Conservation (phyloP, 2,329 filamentous ascomycete species). For the Taxawa tesnikishii region DNA sequence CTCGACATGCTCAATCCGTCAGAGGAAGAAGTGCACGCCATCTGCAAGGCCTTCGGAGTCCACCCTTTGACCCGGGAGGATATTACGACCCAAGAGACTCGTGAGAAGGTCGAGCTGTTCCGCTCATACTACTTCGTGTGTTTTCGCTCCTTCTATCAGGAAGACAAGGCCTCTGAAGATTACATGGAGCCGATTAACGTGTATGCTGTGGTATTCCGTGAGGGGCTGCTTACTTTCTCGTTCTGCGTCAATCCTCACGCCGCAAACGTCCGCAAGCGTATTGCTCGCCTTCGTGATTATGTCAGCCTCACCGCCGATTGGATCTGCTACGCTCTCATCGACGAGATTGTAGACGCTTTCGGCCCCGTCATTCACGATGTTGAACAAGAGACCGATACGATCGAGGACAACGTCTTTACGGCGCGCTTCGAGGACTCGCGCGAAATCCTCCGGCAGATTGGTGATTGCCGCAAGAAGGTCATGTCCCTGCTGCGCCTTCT, state of each 20-base stretch:
- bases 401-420: constrained; percentile 92
- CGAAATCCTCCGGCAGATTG: constrained; percentile 75
- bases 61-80: constrained; percentile 94
- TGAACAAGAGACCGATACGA: constrained; percentile 78
- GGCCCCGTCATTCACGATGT: constrained; percentile 79
- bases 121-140: constrained; percentile 96
- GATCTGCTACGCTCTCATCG: constrained; percentile 98
- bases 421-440: constrained; percentile 84
- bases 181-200: constrained; percentile 93
- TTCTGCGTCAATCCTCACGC: constrained; percentile 82
- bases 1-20: constrained; percentile 85
- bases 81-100: constrained; percentile 86
- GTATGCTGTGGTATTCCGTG: constrained; percentile 92
- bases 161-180: constrained; percentile 64
- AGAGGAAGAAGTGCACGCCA: constrained; percentile 73
- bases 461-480: constrained; percentile 83
- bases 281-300: constrained; percentile 86
- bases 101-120: constrained; percentile 97
- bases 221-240: constrained; percentile 90
- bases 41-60: constrained; percentile 90
- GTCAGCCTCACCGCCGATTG: constrained; percentile 91
- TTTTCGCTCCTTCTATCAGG: constrained; percentile 84
- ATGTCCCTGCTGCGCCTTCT: constrained; percentile 87
- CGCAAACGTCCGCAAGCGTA: constrained; percentile 78
- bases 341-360: constrained; percentile 95